Conservation (phyloP, 257 asterid genomes). For the Gentiana dahurica region DNA sequence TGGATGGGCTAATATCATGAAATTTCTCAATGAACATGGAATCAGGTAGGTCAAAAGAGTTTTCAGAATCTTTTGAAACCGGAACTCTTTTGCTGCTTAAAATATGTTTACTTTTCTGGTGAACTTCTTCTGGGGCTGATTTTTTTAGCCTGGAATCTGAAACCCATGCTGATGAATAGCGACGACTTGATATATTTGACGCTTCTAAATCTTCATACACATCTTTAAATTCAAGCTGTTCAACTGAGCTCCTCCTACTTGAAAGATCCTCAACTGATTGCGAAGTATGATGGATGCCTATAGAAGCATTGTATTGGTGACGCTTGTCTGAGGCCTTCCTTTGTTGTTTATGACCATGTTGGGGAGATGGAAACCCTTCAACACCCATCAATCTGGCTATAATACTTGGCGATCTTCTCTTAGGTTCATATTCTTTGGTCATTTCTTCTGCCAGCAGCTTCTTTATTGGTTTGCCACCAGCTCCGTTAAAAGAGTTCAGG, state of each 20-base stretch:
- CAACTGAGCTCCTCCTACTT: constrained; percentile 34
- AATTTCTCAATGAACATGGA: constrained; percentile 37
- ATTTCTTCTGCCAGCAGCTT: constrained; percentile 68
- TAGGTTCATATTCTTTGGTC: constrained; percentile 52
- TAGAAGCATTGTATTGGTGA: constrained; percentile 24
- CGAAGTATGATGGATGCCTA: constrained; percentile 15
- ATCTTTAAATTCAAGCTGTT: constrained; percentile 59
- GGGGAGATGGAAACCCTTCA: constrained; percentile 62
- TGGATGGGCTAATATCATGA: constrained; percentile 32
- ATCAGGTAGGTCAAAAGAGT: constrained; percentile 41
- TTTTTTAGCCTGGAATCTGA: constrained; percentile 35
- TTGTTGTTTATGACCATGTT: constrained; percentile 43
- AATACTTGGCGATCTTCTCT: constrained; percentile 47
- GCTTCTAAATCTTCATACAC: constrained; percentile 88
- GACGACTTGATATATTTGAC: constrained; percentile 48
- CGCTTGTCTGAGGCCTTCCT: constrained; percentile 32
- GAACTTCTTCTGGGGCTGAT: constrained; percentile 43
- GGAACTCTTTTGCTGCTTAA: constrained; percentile 36
- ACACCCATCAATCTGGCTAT: constrained; percentile 85
- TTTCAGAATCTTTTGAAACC: constrained; percentile 38
- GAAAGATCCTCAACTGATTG: constrained; percentile 22
- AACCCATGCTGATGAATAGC: constrained; percentile 58
- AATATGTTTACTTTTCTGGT: constrained; percentile 51
- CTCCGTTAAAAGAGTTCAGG: constrained; percentile 34
- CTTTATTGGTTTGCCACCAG: constrained; percentile 53